Conservation (phyloP, 2,329 filamentous ascomycete genomes). For the Cladobotryum protrusum region DNA sequence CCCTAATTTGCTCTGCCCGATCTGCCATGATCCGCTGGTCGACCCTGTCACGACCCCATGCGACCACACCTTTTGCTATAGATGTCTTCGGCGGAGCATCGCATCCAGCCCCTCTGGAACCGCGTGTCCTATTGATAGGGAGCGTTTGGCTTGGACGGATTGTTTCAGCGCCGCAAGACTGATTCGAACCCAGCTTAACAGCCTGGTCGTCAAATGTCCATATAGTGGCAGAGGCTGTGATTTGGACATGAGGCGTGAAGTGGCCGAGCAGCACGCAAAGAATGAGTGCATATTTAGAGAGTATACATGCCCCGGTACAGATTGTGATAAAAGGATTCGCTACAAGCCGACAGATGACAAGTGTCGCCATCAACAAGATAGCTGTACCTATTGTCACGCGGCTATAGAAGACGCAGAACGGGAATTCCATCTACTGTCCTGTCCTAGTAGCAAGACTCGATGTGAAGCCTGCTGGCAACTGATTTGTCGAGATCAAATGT, state of each 20-base stretch:
- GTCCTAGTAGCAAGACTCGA: slow-evolving; percentile 40
- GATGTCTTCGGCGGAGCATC: slow-evolving; percentile 44
- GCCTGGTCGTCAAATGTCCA: slow-evolving; percentile 53
- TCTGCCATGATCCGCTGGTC: slow-evolving; percentile 56
- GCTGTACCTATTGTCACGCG: slow-evolving; percentile 50
- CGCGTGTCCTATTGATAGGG: slow-evolving; percentile 55
- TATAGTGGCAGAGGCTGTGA: slow-evolving; percentile 46
- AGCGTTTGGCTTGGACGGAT: slow-evolving; percentile 32
- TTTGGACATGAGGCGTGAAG: slow-evolving; percentile 44
- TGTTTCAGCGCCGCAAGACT: slow-evolving; percentile 40
- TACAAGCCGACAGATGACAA: slow-evolving; percentile 44
- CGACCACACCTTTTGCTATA: slow-evolving; percentile 59
- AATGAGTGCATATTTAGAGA: slow-evolving; percentile 51
- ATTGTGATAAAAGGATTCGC: slow-evolving; percentile 46
- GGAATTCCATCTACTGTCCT: slow-evolving; percentile 33
- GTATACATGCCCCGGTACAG: slow-evolving; percentile 48
- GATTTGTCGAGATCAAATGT: slow-evolving; percentile 39
- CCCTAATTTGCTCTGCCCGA: slow-evolving; percentile 45
- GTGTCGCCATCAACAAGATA: slow-evolving; percentile 48
- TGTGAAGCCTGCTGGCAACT: slow-evolving; percentile 44
- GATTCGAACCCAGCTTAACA: slow-evolving; percentile 55
- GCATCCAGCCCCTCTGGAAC: slow-evolving; percentile 34
- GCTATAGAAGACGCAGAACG: slow-evolving; percentile 40
- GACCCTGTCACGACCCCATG: slow-evolving; percentile 56
- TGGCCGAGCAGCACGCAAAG: slow-evolving; percentile 50